Base-by-base conservation (phyloP, 2,329 filamentous ascomycete species). In the Neofusicoccum sp. region DNA sequence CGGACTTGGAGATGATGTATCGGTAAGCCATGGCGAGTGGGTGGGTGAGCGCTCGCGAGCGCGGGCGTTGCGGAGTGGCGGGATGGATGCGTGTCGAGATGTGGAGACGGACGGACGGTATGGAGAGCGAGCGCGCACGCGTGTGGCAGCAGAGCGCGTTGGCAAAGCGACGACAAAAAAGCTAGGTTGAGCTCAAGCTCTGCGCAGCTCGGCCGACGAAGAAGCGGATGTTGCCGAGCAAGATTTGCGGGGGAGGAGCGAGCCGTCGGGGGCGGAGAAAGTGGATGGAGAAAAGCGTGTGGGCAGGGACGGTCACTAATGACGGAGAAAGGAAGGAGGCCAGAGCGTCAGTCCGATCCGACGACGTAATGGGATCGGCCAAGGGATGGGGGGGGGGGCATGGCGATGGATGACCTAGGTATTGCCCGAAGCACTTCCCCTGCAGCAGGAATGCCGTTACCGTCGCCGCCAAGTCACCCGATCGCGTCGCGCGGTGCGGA, bases 1-100 rank as follows among this genome's bases (percentile, higher is more conserved):
- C 69, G 45, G 60, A 80, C 78, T 71, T 77, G 45, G 78, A 80
- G 64, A 79, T 78, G 61, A 79, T 74, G 67, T 76, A 75, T 43
- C 71, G 67, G 61, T 71, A 70, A 26, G 70, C 63, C 73, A 75
- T 75, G 33, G 20, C 40, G 54, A 16, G n/a, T 20, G 20, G 43
- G 38, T n/a, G 6, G 38, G 6, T 43, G 7, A 6, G 38, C 24
- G 34, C 34, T 7, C 34, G 14, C 7, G 34, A 7, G 7, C 34
- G 7, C 34, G 34, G 34, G 34, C n/a, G n/a, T n/a, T n/a, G n/a
- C n/a, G n/a, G n/a, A n/a, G n/a, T n/a, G n/a, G n/a, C n/a, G n/a
- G n/a, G n/a, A n/a, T n/a, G n/a, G n/a, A n/a, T n/a, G n/a, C n/a
- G n/a, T n/a, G n/a, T n/a, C n/a, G n/a, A n/a, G n/a, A n/a, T n/a